Evolutionary conservation across 768 basidiomycete species (phyloP), one percentile per base, ranked within the genome.

Genomic region (Hygrocybe coccinea): DNA sequence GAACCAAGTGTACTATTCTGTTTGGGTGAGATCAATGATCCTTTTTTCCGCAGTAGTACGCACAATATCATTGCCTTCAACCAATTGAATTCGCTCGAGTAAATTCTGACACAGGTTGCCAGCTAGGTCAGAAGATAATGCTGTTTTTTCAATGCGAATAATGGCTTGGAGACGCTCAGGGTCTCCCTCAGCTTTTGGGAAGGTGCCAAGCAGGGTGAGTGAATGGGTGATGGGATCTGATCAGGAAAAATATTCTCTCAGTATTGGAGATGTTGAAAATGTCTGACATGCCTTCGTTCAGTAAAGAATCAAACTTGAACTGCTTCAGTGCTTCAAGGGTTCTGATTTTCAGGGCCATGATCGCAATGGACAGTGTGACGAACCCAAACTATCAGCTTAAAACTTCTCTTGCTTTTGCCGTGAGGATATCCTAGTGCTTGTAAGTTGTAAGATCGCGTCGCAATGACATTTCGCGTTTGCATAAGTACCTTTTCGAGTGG

Each of bases 61-160:
- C 65, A 86, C 86, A 57, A 90, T 87, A 60, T 91, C 87, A 21
- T 82, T 90, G 54, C 71, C 76, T 59, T 76, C 82, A 48, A 86
- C 79, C 5, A 76, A 64, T 46, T 79, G 68, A 2, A 80, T 71
- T 19, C 69, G 73, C 46, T 74, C 67, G 15, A 86, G 36, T 38
- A 35, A 54, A 46, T 76, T 60, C 22, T 71, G 60, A 64, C 84
- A 71, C 54, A 80, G 63, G 22, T 64, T 54, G 14, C 66, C 57
- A 21, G 71, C 76, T 17, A 72, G 63, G 6, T 74, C 67, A 7
- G 74, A 56, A n/a, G 80, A 71, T 55, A 94, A 75, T 2, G 87
- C 79, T 0, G 86, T 86, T 65, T 85, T 91, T 67, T 92, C 88
- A 37, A 95, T 72, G 36, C 85, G 81, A n/a, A 94, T 64, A 58